Evolutionary conservation across 75 land plant genomes (phyloP).

Genomic region (Adiantum capillusveneris): DNA sequence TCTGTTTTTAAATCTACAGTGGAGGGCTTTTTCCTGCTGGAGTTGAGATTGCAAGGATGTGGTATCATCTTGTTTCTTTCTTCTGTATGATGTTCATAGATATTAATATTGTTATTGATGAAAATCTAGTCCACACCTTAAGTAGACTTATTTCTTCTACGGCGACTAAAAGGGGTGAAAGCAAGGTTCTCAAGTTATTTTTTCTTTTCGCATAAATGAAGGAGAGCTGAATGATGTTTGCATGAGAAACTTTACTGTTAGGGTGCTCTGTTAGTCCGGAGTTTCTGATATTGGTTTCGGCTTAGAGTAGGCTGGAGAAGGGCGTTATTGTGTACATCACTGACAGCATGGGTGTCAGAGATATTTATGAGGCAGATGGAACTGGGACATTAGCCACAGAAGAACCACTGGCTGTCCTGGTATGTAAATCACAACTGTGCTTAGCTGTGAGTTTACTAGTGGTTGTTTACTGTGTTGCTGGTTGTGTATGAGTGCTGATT

Average conservation of each 20-base stretch:
- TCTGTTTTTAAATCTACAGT: constrained; percentile 34
- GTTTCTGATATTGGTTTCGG: too few species aligned
- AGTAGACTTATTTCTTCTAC: too few species aligned
- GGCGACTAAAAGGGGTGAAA: too few species aligned
- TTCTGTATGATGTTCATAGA: neutral
- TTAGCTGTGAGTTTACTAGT: neutral
- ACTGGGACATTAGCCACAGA: constrained; percentile 51
- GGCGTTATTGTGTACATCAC: constrained; percentile 95
- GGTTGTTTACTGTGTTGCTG: neutral
- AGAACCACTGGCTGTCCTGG: constrained; percentile 92
- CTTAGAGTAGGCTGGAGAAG: constrained; percentile 76
- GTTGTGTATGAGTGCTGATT: neutral
- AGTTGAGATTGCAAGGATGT: constrained; percentile 87
- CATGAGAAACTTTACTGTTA: too few species aligned
- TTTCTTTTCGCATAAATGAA: too few species aligned
- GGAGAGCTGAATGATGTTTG: too few species aligned
- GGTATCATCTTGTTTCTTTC: constrained; percentile 41
- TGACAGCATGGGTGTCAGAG: constrained; percentile 87
- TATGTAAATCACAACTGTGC: constrained; percentile 10
- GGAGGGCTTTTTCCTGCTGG: constrained; percentile 99
- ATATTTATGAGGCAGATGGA: constrained; percentile 95
- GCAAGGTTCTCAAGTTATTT: too few species aligned
- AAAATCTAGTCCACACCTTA: too few species aligned
- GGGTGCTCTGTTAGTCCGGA: too few species aligned
- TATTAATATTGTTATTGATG: too few species aligned